A percentile compares a stretch with the other conserved stretches of the same genome.
Evolutionary conservation across 306 rosid species (phyloP).

Genomic region (Gynostemma pentaphyllum): DNA sequence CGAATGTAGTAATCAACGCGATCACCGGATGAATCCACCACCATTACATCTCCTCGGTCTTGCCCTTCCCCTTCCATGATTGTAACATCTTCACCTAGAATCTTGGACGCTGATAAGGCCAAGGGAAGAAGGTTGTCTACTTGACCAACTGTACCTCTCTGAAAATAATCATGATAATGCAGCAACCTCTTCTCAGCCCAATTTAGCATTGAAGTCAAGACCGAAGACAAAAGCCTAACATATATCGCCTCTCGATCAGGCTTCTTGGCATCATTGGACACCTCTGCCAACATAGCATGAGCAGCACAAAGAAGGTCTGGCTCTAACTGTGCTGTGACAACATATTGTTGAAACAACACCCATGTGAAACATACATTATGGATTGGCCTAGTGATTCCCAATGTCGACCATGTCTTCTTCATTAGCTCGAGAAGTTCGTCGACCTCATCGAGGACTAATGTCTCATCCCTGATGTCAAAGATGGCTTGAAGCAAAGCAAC

Average conservation of each 20-base stretch:
- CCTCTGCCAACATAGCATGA: conserved; percentile 62
- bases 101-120: conserved; percentile 50
- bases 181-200: conserved; percentile 78
- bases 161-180: conserved; percentile 62
- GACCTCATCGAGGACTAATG: conserved; percentile 80
- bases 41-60: conserved; percentile 30
- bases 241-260: conserved; percentile 43
- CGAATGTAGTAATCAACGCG: conserved; percentile 61
- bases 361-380: conserved; percentile 81
- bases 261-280: conserved; percentile 60
- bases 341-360: conserved; percentile 70
- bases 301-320: conserved; percentile 75
- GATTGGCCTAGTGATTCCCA: conserved; percentile 53
- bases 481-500: conserved; percentile 58
- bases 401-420: conserved; percentile 76
- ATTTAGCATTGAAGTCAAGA: conserved; percentile 46
- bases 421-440: conserved; percentile 84
- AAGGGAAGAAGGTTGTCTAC: conserved; percentile 71
- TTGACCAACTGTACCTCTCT: conserved; percentile 49
- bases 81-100: conserved; percentile 61
- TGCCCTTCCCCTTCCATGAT: conserved; percentile 38
- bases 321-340: conserved; percentile 61
- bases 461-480: conserved; percentile 72
- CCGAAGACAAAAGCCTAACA: conserved; percentile 47
- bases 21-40: conserved; percentile 53